Evolutionary conservation across 768 basidiomycete species (phyloP).

Genomic region (Termitomyces sp.): DNA sequence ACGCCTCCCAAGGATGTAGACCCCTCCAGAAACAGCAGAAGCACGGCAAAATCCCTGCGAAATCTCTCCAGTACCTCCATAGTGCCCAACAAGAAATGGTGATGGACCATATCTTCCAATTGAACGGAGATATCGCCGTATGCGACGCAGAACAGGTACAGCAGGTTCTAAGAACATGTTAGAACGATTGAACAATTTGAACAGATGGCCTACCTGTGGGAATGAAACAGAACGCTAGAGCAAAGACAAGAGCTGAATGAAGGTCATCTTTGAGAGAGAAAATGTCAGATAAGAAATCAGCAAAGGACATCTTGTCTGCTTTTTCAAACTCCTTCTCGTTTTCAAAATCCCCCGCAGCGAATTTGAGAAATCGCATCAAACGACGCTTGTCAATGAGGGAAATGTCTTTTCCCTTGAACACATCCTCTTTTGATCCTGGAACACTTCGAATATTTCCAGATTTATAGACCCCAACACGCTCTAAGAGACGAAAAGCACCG

Average conservation of each 20-base stretch:
- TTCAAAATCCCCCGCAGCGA: slow-evolving; percentile 75
- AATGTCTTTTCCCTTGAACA: slow-evolving; percentile 82
- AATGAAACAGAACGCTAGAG: slow-evolving; percentile 67
- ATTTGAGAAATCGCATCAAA: slow-evolving; percentile 88
- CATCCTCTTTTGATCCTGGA: slow-evolving; percentile 86
- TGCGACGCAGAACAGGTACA: slow-evolving; percentile 57
- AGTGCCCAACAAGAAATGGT: slow-evolving; percentile 92
- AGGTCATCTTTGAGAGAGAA: slow-evolving; percentile 62
- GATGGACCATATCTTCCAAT: slow-evolving; percentile 76
- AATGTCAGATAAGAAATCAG: slow-evolving; percentile 53
- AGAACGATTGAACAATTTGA: background rate
- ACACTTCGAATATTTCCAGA: slow-evolving; percentile 52
- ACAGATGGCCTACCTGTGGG: slow-evolving; percentile 43
- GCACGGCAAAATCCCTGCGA: slow-evolving; percentile 88
- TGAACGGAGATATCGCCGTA: slow-evolving; percentile 71
- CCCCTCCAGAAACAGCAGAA: slow-evolving; percentile 73
- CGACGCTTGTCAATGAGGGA: slow-evolving; percentile 80
- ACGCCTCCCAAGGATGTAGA: slow-evolving; percentile 64
- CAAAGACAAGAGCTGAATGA: slow-evolving; percentile 62
- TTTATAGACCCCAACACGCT: slow-evolving; percentile 59
- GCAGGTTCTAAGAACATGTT: slow-evolving; percentile 51
- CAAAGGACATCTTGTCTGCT: slow-evolving; percentile 51
- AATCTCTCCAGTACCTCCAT: slow-evolving; percentile 90
- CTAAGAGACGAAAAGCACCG: slow-evolving; percentile 84
- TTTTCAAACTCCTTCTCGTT: slow-evolving; percentile 49